phyloP scores from a whole-genome alignment of 768 basidiomycete genomes.

The Trichaptum fuscoviolaceum region DNA sequence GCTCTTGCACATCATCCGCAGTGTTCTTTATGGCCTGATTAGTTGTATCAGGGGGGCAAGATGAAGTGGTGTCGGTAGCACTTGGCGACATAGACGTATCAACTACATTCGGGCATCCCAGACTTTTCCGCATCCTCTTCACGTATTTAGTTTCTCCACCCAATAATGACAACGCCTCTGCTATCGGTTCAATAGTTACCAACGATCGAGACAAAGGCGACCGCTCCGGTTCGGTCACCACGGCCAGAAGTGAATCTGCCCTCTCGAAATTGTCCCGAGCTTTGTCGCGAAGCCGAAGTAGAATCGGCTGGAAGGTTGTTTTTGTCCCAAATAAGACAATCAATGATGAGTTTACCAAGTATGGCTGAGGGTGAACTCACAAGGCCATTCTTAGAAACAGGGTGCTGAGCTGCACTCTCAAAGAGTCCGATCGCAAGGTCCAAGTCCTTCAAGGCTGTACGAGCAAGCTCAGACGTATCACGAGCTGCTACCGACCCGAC shows the following conservation, averaged over 20 bases:
- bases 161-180: not conserved
- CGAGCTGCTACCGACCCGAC: slow-evolving; percentile 45
- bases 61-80: not conserved
- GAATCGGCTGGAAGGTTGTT: not conserved
- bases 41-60: not conserved
- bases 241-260: not conserved
- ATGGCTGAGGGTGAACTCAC: not conserved
- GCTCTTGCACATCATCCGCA: not conserved
- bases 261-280: not conserved
- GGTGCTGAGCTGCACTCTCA: slow-evolving; percentile 47
- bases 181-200: not conserved
- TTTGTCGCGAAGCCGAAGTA: slow-evolving; percentile 2
- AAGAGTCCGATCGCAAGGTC: slow-evolving; percentile 62
- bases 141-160: not conserved
- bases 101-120: too few species aligned
- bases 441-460: slow-evolving; percentile 61
- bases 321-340: not conserved
- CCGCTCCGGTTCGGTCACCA: not conserved
- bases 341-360: not conserved
- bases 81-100: not conserved
- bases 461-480: slow-evolving; percentile 63
- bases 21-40: not conserved
- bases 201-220: not conserved
- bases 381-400: not conserved
- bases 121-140: not conserved